Evolutionary conservation across 345 rosid species (phyloP).

Genomic region (Gossypium herbaceum): DNA sequence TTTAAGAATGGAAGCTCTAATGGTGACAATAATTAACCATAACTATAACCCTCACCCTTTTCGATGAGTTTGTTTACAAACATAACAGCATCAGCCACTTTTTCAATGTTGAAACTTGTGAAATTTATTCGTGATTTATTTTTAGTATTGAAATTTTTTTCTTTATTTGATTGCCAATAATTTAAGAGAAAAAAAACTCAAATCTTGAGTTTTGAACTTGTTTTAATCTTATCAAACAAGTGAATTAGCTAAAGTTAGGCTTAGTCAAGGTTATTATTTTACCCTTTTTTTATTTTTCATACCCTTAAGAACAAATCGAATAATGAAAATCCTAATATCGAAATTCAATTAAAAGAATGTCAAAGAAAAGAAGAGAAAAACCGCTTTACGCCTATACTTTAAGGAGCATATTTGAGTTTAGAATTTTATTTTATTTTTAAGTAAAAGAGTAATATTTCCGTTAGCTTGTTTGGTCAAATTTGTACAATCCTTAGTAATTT

Average conservation of each 20-base stretch:
- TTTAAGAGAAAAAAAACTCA: constrained; percentile 8
- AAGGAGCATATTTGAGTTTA: constrained; percentile 3
- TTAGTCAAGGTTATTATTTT: background rate
- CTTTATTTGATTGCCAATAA: constrained; percentile 14
- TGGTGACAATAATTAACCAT: too few relatives aligned
- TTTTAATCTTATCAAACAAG: too few relatives aligned
- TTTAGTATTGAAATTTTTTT: background rate
- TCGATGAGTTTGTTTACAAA: too few relatives aligned
- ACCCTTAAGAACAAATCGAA: too few relatives aligned
- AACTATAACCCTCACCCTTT: too few relatives aligned
- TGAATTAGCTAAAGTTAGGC: background rate
- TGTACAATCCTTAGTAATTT: background rate
- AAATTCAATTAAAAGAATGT: background rate
- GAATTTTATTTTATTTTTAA: too few relatives aligned
- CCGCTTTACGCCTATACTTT: background rate
- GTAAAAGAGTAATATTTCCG: background rate
- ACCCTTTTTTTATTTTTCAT: background rate
- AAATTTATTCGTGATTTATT: background rate
- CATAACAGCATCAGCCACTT: background rate
- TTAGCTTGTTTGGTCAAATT: constrained; percentile 3
- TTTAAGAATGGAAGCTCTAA: too few relatives aligned
- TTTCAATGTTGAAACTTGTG: background rate
- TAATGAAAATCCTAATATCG: background rate
- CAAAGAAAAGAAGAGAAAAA: background rate
- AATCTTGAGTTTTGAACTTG: constrained; percentile 18